Percentiles rank a stretch among this genome's conserved stretches.
These are phyloP conservation scores for Hygrocybe coccinea DNA, from an alignment of 768 basidiomycete genomes.

Conservation along the genomic window DNA sequence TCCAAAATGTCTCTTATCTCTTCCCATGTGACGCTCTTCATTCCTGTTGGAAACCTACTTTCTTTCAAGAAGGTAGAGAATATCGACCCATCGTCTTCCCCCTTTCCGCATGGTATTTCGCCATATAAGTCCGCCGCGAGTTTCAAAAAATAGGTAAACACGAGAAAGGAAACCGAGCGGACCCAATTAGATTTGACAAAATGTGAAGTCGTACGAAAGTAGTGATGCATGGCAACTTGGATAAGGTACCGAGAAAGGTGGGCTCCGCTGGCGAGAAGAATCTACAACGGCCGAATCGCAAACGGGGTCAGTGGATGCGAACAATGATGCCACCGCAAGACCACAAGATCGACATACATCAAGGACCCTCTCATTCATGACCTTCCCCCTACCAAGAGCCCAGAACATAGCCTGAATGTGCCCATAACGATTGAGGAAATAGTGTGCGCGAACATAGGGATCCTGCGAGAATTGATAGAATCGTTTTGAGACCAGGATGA, in stretches of 20 bases:
- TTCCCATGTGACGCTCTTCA: slow-evolving; percentile 60
- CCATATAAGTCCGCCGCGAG: slow-evolving; percentile 55
- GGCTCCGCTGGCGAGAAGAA: slow-evolving; percentile 68
- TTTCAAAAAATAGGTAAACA: slow-evolving; percentile 61
- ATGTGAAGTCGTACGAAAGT: slow-evolving; percentile 60
- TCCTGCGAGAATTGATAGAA: slow-evolving; percentile 61
- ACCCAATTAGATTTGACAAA: slow-evolving; percentile 77
- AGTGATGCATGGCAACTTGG: slow-evolving; percentile 75
- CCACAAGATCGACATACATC: slow-evolving; percentile 50
- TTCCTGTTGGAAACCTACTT: slow-evolving; percentile 55
- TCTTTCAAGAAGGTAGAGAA: slow-evolving; percentile 66
- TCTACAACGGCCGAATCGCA: slow-evolving; percentile 40
- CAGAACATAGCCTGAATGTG: slow-evolving; percentile 64
- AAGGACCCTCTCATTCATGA: slow-evolving; percentile 60
- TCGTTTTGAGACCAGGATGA: slow-evolving; percentile 56
- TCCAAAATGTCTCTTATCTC: slow-evolving; percentile 60
- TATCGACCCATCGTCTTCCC: slow-evolving; percentile 68
- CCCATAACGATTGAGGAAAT: slow-evolving; percentile 73
- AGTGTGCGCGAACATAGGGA: slow-evolving; percentile 71
- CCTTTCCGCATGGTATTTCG: slow-evolving; percentile 62
- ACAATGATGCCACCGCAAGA: slow-evolving; percentile 11
- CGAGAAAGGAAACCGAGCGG: slow-evolving; percentile 53
- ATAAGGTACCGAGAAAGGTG: slow-evolving; percentile 75
- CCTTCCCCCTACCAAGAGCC: slow-evolving; percentile 68
- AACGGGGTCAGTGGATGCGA: slow-evolving; percentile 19